phyloP scores from a whole-genome alignment of 2,329 filamentous ascomycete genomes.

The Xylaria sp. region DNA sequence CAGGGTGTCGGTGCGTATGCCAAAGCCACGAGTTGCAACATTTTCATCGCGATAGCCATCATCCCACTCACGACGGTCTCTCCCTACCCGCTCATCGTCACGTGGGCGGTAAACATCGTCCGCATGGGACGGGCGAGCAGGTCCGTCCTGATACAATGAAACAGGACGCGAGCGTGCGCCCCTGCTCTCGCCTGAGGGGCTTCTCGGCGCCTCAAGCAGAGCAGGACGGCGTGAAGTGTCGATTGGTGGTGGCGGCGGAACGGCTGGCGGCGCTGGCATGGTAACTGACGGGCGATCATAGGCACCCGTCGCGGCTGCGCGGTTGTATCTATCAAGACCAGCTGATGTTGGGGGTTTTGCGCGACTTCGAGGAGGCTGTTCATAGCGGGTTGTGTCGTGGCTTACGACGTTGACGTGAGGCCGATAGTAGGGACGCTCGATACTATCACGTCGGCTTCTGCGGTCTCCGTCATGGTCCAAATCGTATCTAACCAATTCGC shows the following conservation, averaged over 20 bases:
- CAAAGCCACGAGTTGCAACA: constrained; percentile 56
- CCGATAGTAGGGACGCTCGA: constrained; percentile 60
- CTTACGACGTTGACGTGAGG: constrained; percentile 58
- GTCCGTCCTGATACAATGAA: constrained; percentile 59
- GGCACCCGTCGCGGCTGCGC: constrained; percentile 45
- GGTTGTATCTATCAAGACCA: constrained; percentile 72
- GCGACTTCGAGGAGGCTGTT: constrained; percentile 46
- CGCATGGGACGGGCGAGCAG: constrained; percentile 49
- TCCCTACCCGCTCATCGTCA: constrained; percentile 53
- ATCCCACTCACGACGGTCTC: constrained; percentile 51
- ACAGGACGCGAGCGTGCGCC: constrained; percentile 51
- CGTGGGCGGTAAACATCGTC: constrained; percentile 57
- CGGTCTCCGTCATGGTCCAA: constrained; percentile 56
- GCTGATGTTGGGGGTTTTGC: constrained; percentile 72
- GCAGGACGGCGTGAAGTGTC: constrained; percentile 43
- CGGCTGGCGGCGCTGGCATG: constrained; percentile 53
- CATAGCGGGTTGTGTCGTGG: constrained; percentile 54
- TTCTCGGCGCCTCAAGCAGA: constrained; percentile 44
- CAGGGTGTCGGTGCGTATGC: constrained; percentile 52
- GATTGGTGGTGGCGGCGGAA: constrained; percentile 45
- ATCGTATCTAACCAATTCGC: constrained; percentile 66
- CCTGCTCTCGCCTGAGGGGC: constrained; percentile 42
- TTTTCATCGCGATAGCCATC: constrained; percentile 54
- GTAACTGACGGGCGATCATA: constrained; percentile 56
- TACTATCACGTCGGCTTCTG: constrained; percentile 57